phyloP scores from a whole-genome alignment of 805 yeast species.

The Wickerhamomyces alni region DNA sequence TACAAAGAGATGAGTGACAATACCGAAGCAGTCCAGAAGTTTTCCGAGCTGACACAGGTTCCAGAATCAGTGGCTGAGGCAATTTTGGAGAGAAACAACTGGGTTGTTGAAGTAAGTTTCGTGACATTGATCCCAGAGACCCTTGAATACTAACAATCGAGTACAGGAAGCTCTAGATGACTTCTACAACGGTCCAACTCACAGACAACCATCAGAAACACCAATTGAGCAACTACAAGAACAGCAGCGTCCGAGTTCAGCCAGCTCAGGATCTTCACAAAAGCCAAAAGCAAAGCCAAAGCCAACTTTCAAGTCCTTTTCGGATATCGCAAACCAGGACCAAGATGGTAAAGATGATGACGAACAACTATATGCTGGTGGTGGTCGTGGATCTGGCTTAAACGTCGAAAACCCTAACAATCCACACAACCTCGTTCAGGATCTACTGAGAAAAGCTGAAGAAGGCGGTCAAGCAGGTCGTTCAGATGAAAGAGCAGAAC shows the following conservation, averaged over 20 bases:
- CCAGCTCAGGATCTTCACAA: constrained; percentile 1
- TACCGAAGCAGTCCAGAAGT: constrained; percentile 7
- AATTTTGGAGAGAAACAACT: constrained; percentile 21
- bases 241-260: not conserved
- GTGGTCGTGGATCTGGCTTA: constrained; percentile 68
- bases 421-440: constrained; percentile 41
- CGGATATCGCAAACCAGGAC: constrained; percentile 31
- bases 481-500: constrained; percentile 29
- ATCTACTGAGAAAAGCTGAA: constrained; percentile 63
- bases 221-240: constrained; percentile 5
- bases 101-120: constrained; percentile 18
- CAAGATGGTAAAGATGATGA: constrained; percentile 46
- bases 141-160: not conserved
- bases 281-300: constrained; percentile 17
- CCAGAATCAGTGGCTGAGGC: constrained; percentile 17
- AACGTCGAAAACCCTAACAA: constrained; percentile 68
- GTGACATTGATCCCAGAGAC: not conserved
- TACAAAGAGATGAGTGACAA: constrained; percentile 3
- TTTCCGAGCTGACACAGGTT: constrained; percentile 16
- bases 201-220: constrained; percentile 5
- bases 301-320: constrained; percentile 29
- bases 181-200: constrained; percentile 23
- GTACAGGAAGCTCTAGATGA: constrained; percentile 26
- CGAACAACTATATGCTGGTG: constrained; percentile 59
- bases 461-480: constrained; percentile 43